Evolutionary conservation across 345 rosid species (phyloP).

Genomic region (Balakata baccata): DNA sequence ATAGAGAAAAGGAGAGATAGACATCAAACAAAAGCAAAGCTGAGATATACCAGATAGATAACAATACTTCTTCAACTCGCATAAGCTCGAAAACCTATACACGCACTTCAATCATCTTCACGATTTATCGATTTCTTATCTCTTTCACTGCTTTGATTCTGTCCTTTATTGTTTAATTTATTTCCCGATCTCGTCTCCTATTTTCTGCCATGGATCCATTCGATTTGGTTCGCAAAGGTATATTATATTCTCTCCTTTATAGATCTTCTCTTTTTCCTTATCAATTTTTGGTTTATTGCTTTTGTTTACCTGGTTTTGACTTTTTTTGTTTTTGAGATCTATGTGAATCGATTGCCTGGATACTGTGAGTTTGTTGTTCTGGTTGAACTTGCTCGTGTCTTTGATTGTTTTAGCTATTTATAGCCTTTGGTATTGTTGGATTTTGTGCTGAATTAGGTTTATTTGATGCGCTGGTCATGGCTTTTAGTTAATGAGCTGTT

Average conservation of each 20-base stretch:
- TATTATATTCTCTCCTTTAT: background rate
- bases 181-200: constrained; percentile 21
- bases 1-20: background rate
- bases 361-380: constrained; percentile 11
- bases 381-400: background rate
- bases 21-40: constrained; percentile 4
- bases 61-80: background rate
- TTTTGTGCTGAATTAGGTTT: constrained; percentile 3
- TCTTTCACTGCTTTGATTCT: background rate
- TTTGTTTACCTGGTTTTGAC: constrained; percentile 8
- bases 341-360: constrained; percentile 11
- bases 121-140: background rate
- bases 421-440: background rate
- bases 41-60: background rate
- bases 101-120: background rate
- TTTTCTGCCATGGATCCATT: constrained; percentile 61
- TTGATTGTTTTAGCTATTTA: constrained; percentile 11
- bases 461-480: constrained; percentile 11
- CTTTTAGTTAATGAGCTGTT: background rate
- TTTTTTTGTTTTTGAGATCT: constrained; percentile 25
- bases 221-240: constrained; percentile 68
- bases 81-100: constrained; percentile 29
- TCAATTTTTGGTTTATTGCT: background rate
- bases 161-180: background rate
- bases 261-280: constrained; percentile 4